These are phyloP conservation scores for Pichia sp. DNA, from an alignment of 1,139 yeast species.

Conservation along the genomic window DNA sequence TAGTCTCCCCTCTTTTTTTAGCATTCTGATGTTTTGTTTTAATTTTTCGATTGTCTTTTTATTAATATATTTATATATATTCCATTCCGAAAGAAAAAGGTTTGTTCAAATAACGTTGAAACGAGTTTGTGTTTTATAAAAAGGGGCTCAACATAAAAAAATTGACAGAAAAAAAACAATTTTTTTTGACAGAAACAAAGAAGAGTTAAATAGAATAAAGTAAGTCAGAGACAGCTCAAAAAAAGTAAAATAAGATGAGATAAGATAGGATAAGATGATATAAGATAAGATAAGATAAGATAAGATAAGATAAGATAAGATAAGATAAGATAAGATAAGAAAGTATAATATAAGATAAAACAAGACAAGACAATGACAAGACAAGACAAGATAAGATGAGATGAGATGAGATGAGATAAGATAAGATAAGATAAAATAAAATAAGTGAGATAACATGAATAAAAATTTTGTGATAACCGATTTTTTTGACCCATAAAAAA, in stretches of 20 bases:
- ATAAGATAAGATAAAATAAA: background rate
- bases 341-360: background rate
- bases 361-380: background rate
- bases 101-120: background rate
- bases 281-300: background rate
- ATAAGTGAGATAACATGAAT: background rate
- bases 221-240: background rate
- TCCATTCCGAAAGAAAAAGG: background rate
- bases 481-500: background rate
- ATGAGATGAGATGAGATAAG: background rate
- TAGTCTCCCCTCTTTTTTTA: background rate
- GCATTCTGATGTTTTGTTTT: background rate
- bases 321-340: background rate
- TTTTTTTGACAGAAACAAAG: no score
- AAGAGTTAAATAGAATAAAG: background rate
- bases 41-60: background rate
- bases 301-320: background rate
- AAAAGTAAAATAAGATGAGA: background rate
- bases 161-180: background rate
- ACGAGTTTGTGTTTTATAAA: background rate
- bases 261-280: background rate
- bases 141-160: background rate
- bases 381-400: background rate
- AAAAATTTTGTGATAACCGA: background rate
- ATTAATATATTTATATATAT: background rate